phyloP scores from a whole-genome alignment of 2,329 filamentous ascomycete species.

The Tolypocladium cylindrosporum region DNA sequence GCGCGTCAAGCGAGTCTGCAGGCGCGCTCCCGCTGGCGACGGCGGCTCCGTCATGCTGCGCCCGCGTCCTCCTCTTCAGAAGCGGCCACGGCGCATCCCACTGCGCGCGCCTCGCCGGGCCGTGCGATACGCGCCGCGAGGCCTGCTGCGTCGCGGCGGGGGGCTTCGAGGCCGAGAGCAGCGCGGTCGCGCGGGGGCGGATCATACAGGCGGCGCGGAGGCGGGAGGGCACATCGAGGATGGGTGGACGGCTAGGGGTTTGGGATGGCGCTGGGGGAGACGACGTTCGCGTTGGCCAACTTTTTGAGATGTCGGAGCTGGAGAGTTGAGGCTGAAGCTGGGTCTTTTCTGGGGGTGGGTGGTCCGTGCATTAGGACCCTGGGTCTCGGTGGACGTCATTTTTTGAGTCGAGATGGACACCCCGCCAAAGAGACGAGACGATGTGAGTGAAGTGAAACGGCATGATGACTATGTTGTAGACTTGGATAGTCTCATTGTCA shows the following conservation, averaged over 20 bases:
- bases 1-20: not conserved
- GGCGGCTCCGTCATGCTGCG: not conserved
- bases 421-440: not conserved
- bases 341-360: not conserved
- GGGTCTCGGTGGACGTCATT: not conserved
- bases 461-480: no score
- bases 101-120: not conserved
- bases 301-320: not conserved
- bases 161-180: not conserved
- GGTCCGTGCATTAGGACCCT: not conserved
- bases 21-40: not conserved
- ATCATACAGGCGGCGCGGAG: not conserved
- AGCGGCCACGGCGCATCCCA: not conserved
- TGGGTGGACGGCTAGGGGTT: not conserved
- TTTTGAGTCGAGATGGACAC: not conserved
- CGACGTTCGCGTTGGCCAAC: not conserved
- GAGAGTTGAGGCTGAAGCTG: not conserved
- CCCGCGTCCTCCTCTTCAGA: not conserved
- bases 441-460: no score
- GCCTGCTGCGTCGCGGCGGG: not conserved
- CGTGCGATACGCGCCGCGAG: not conserved
- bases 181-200: not conserved
- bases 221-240: not conserved
- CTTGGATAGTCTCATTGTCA: no score
- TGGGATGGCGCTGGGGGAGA: not conserved